phyloP scores from a whole-genome alignment of 352 stramenopile species.

The Globisporangium emineosum region DNA sequence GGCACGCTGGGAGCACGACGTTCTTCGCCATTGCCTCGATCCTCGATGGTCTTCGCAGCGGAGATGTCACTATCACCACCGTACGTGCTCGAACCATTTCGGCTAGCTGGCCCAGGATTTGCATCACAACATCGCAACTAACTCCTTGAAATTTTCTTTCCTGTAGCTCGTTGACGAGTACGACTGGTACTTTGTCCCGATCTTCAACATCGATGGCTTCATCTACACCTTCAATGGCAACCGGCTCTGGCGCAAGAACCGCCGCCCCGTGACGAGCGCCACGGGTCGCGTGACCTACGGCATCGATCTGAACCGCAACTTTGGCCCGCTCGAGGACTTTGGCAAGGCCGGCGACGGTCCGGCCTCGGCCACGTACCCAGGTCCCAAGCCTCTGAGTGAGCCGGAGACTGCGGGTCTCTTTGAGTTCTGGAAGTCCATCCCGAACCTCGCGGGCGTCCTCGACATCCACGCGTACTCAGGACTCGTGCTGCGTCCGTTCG shows the following conservation, averaged over 20 bases:
- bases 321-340: slow-evolving; percentile 17
- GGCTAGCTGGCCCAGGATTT: background rate
- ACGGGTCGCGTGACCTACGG: slow-evolving; percentile 14
- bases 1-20: slow-evolving; percentile 11
- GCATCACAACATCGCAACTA: too few species aligned
- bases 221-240: slow-evolving; percentile 23
- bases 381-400: slow-evolving; percentile 23
- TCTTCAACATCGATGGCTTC: slow-evolving; percentile 36
- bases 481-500: slow-evolving; percentile 23
- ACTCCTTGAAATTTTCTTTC: background rate
- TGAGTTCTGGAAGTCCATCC: slow-evolving; percentile 19
- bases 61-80: slow-evolving; percentile 10
- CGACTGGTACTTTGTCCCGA: slow-evolving; percentile 30
- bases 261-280: slow-evolving; percentile 12
- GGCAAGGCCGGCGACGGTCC: slow-evolving; percentile 13
- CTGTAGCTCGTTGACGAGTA: slow-evolving; percentile 14
- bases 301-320: slow-evolving; percentile 37
- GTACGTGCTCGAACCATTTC: background rate
- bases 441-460: slow-evolving; percentile 17
- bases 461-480: slow-evolving; percentile 29
- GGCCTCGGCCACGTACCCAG: slow-evolving; percentile 22
- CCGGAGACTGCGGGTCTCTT: slow-evolving; percentile 23
- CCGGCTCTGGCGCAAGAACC: slow-evolving; percentile 35
- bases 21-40: slow-evolving; percentile 18
- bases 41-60: slow-evolving; percentile 20